Percentiles rank a stretch among this genome's conserved stretches.
Conservation (phyloP, 2,329 filamentous ascomycete genomes). For the Penicillium sp. region DNA sequence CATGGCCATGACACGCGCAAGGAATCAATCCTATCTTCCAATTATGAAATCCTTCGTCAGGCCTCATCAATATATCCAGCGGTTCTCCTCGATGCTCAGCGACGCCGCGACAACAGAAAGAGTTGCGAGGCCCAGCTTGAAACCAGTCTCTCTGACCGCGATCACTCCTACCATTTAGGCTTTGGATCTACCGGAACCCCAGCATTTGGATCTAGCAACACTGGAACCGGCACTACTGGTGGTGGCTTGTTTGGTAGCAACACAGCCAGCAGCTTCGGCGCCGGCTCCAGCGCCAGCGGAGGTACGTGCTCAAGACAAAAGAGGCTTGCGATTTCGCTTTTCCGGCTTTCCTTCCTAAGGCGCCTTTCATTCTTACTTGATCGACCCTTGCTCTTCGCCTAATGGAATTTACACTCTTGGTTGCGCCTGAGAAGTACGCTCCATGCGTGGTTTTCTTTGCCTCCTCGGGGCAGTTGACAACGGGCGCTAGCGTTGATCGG, state of each 20-base stretch:
- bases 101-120: slow-evolving; percentile 32
- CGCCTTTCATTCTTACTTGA: slow-evolving; percentile 8
- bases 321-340: slow-evolving; percentile 27
- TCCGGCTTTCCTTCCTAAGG: slow-evolving; percentile 16
- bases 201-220: slow-evolving; percentile 37
- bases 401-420: background rate
- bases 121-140: slow-evolving; percentile 29
- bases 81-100: slow-evolving; percentile 29
- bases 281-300: slow-evolving; percentile 27
- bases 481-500: background rate
- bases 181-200: slow-evolving; percentile 39
- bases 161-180: slow-evolving; percentile 40
- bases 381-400: background rate
- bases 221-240: slow-evolving; percentile 29
- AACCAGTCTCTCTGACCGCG: slow-evolving; percentile 41
- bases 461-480: background rate
- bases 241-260: slow-evolving; percentile 37
- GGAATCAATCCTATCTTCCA: slow-evolving; percentile 7
- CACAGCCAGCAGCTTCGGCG: slow-evolving; percentile 41
- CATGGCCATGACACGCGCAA: slow-evolving; percentile 25
- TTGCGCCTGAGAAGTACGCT: background rate
- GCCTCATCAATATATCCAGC: slow-evolving; percentile 9
- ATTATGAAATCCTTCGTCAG: slow-evolving; percentile 12
- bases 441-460: background rate
- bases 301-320: slow-evolving; percentile 37